Evolutionary conservation across 1,139 yeast species (phyloP), one percentile per base, ranked within the genome.

Genomic region (Wickerhamiella pararugosa): DNA sequence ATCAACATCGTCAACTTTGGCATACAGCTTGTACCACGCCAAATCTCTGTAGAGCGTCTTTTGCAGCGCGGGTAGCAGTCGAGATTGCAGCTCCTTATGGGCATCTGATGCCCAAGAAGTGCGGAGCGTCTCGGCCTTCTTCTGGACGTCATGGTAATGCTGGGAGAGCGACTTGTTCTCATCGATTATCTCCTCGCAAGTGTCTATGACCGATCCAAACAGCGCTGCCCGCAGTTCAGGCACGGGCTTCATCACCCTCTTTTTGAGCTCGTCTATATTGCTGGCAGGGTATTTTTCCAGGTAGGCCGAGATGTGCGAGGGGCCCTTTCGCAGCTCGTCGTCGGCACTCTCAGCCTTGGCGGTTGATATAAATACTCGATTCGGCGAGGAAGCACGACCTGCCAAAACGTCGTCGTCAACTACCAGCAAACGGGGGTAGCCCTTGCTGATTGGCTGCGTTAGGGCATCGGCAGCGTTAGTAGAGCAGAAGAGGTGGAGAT

Each of bases 1-100:
- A 33, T 56, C 55, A 4, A 64, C 56, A 39, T 64, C 68, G 44
- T 64, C 68, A 7, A 58, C 58, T 21, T 54, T 51, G 45, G 49
- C 56, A 45, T 61, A 64, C 28, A 64, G 52, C 43, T 62, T 61
- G 55, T 59, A 63, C 66, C 67, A 64, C 3, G 65, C 58, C 29
- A 62, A 45, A 5, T 50, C 48, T 11, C 46, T 40, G 25, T 42
- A 29, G n/a, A 49, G 45, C 43, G 53, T 46, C 1, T 31, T 25
- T 27, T 52, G 54, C 5, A 62, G 45, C 9, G 53, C 49, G 9
- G 53, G 52, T 7, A 52, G 45, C 6, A 62, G 50, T 8, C 47
- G 47, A 6, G 59, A 54, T 45, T 64, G 65, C 11, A 64, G 53
- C 48, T 64, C 68, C 21, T 49, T 46, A 45, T 64, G 68, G 1